Percentiles rank a stretch among this genome's conserved stretches.
Conservation (phyloP, 192 early-diverging fungal species). For the Diversispora epigaea region DNA sequence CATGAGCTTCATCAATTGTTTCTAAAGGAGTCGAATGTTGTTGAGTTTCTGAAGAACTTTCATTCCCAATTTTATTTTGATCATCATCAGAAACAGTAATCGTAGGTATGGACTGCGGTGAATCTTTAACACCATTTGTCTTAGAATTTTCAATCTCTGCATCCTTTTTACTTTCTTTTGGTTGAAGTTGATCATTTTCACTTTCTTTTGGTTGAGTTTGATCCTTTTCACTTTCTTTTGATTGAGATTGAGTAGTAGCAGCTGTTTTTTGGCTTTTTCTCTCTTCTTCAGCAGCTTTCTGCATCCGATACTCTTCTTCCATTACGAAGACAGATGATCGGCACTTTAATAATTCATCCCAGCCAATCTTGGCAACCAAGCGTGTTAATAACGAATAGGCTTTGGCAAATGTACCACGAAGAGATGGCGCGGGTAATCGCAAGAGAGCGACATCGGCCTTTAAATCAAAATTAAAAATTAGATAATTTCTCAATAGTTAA, state of each 20-base stretch:
- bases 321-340: slow-evolving; percentile 95
- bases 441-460: slow-evolving; percentile 66
- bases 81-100: slow-evolving; percentile 20
- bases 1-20: slow-evolving; percentile 25
- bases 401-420: slow-evolving; percentile 90
- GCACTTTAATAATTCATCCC: slow-evolving; percentile 90
- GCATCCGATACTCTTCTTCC: slow-evolving; percentile 94
- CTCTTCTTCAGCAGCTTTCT: slow-evolving; percentile 74
- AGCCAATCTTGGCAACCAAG: slow-evolving; percentile 83
- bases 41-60: background rate
- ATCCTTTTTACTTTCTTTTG: no score
- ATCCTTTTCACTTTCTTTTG: slow-evolving; percentile 45
- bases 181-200: slow-evolving; percentile 6
- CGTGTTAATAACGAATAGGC: slow-evolving; percentile 84
- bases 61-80: background rate
- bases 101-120: background rate
- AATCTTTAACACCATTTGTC: slow-evolving; percentile 5
- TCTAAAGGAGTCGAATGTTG: slow-evolving; percentile 14
- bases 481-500: no score
- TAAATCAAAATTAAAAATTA: background rate
- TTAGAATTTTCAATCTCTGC: no score
- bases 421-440: slow-evolving; percentile 82
- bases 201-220: slow-evolving; percentile 36
- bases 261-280: slow-evolving; percentile 34
- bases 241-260: background rate